Evolutionary conservation across 768 basidiomycete genomes (phyloP).

Genomic region (Amanita muscaria): DNA sequence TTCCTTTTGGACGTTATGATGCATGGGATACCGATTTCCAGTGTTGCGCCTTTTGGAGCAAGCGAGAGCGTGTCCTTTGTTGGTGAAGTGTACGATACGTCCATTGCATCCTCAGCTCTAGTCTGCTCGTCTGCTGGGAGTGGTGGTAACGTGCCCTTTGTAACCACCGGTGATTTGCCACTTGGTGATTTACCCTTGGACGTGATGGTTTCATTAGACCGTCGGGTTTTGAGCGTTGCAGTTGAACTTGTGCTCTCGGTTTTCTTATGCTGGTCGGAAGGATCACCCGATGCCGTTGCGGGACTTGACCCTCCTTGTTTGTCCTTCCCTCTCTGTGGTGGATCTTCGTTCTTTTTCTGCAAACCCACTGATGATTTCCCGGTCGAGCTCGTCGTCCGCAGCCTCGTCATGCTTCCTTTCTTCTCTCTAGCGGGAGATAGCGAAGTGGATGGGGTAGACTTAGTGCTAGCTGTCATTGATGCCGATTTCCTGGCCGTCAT

Average conservation of each 20-base stretch:
- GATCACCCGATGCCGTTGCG: background rate
- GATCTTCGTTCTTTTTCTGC: conserved; percentile 7
- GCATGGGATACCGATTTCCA: conserved; percentile 85
- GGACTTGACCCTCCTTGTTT: background rate
- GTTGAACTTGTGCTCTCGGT: conserved; percentile 35
- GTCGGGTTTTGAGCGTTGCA: conserved; percentile 31
- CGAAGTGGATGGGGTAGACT: background rate
- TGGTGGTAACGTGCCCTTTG: conserved; percentile 11
- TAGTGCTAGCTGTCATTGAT: background rate
- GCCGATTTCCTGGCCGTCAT: background rate
- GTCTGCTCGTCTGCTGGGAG: conserved; percentile 10
- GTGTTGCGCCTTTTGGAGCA: conserved; percentile 52
- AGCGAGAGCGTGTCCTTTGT: background rate
- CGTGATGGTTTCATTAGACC: conserved; percentile 40
- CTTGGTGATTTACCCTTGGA: conserved; percentile 18
- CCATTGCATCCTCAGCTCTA: conserved; percentile 2
- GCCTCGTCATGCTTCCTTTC: background rate
- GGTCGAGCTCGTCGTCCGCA: conserved; percentile 3
- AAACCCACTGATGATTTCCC: background rate
- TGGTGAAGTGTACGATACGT: background rate
- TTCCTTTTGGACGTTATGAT: conserved; percentile 79
- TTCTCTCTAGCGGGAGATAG: background rate
- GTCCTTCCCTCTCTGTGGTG: background rate
- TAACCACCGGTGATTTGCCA: conserved; percentile 17
- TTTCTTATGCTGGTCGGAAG: conserved; percentile 34